Evolutionary conservation across 495 filamentous ascomycete genomes (phyloP), one percentile per base, ranked within the genome.

Genomic region (Talaromyces proteolyticus): DNA sequence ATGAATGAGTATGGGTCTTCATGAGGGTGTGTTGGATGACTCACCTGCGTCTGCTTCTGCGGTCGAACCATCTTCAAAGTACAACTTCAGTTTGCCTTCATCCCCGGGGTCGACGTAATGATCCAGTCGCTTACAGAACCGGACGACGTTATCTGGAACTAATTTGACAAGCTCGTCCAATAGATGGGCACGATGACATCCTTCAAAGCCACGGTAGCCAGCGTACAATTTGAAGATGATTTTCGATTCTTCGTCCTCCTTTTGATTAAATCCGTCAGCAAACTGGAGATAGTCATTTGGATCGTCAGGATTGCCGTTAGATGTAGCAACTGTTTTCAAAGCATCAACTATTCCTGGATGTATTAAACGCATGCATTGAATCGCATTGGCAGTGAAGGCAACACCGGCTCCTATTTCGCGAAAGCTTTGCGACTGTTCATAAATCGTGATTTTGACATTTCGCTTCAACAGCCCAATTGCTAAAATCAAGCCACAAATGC

Each of bases 131-230:
- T 76, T 77, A 6, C 55, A 49, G 21, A 74, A 70, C 16, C 61
- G 44, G 44, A 74, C 58, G 5, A 69, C 59, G 1, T 60, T 74
- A 3, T 67, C 62, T 0, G 80, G 79, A 21, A 85, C 53, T 36
- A 79, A 19, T 41, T 74, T 68, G 6, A 80, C 72, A 18, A 86
- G 53, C 53, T 76, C 68, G 18, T 80, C 77, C 18, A 85, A 61
- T 51, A 81, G 85, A 17, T 78, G 68, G 1, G 76, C 81, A 1
- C 82, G 68, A 54, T 82, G 77, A 43, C 69, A 69, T 10, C 68
- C 68, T 22, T 70, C 51, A 60, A 76, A 64, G 20, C 72, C 68
- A 44, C 53, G 60, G 4, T 62, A 40, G 0, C 66, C 66, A 12
- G 54, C 57, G 49, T 56, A 42, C 11, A 70, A 37, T 21, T 64